A percentile compares a stretch with the other conserved stretches of the same genome.
These are phyloP conservation scores for Phaeophleospora eucalypticola DNA, from an alignment of 2,329 filamentous ascomycete species.

Conservation along the genomic window DNA sequence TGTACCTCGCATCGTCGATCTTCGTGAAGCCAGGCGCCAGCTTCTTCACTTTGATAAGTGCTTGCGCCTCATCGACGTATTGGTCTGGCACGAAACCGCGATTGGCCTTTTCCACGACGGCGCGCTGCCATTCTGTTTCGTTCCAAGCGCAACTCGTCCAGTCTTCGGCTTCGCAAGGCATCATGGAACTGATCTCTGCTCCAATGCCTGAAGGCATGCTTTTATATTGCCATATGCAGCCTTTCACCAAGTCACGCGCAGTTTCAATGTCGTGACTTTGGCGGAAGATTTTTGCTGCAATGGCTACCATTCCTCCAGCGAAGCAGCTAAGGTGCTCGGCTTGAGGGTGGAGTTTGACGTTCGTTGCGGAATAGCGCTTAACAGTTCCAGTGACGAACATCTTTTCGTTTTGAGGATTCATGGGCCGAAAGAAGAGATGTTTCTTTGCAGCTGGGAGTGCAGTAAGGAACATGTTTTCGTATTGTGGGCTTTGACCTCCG, in stretches of 20 bases:
- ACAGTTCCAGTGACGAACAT: slow-evolving; percentile 21
- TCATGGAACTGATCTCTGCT: slow-evolving; percentile 56
- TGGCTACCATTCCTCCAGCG: slow-evolving; percentile 64
- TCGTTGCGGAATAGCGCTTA: slow-evolving; percentile 10
- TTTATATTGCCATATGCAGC: slow-evolving; percentile 62
- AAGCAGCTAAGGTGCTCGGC: slow-evolving; percentile 58
- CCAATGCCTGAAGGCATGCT: slow-evolving; percentile 57
- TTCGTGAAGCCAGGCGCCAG: slow-evolving; percentile 55
- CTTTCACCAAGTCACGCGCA: slow-evolving; percentile 57
- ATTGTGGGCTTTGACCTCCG: slow-evolving; percentile 34
- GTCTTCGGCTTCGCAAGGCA: slow-evolving; percentile 43
- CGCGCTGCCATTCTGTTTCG: slow-evolving; percentile 44
- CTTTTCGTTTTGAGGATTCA: slow-evolving; percentile 39
- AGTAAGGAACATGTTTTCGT: slow-evolving; percentile 44
- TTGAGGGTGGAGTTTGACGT: slow-evolving; percentile 16
- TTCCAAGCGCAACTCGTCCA: slow-evolving; percentile 22
- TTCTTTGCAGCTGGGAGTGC: slow-evolving; percentile 48
- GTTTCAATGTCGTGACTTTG: slow-evolving; percentile 52
- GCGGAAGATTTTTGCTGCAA: slow-evolving; percentile 58
- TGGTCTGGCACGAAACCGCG: slow-evolving; percentile 10
- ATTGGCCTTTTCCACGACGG: slow-evolving; percentile 34
- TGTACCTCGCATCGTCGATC: slow-evolving; percentile 57
- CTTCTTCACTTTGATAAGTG: slow-evolving; percentile 40
- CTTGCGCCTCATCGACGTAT: slow-evolving; percentile 15
- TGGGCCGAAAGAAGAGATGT: slow-evolving; percentile 42